phyloP scores from a whole-genome alignment of 345 rosid species.

The Gossypioides kirkii region DNA sequence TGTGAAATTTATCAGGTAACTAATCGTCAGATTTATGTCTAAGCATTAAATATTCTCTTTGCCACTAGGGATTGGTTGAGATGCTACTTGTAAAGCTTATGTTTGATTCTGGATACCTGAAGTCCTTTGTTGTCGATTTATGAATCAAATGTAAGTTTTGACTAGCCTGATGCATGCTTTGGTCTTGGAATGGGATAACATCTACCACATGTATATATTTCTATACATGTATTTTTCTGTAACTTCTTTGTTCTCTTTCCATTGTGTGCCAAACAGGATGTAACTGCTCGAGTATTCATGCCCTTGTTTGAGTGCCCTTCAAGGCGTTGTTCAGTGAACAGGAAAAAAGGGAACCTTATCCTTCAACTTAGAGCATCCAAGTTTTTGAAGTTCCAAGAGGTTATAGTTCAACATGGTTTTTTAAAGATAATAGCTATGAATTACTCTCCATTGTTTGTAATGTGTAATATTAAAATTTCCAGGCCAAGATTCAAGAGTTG shows the following conservation, averaged over 20 bases:
- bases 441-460: conserved; percentile 9
- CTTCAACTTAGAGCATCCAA: conserved; percentile 98
- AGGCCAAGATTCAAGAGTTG: conserved; percentile 99
- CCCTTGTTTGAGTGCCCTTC: conserved; percentile 89
- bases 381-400: conserved; percentile 97
- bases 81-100: neutral
- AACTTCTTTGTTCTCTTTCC: conserved; percentile 8
- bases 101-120: too few species aligned
- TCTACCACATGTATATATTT: neutral
- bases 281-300: conserved; percentile 91
- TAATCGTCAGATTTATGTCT: neutral
- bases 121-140: too few species aligned
- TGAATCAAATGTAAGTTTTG: too few species aligned
- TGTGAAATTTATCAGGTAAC: conserved; percentile 93
- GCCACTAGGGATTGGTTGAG: neutral
- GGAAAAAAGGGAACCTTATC: conserved; percentile 70
- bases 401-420: conserved; percentile 23
- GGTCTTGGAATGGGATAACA: neutral
- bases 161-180: neutral
- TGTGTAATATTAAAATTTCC: conserved; percentile 22
- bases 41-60: conserved; percentile 6
- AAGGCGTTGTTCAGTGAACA: conserved; percentile 58
- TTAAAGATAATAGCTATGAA: neutral
- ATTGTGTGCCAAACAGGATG: conserved; percentile 53
- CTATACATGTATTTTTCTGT: neutral